phyloP scores from a whole-genome alignment of 164 flowering plant genomes.

The Liriodendron chinense region DNA sequence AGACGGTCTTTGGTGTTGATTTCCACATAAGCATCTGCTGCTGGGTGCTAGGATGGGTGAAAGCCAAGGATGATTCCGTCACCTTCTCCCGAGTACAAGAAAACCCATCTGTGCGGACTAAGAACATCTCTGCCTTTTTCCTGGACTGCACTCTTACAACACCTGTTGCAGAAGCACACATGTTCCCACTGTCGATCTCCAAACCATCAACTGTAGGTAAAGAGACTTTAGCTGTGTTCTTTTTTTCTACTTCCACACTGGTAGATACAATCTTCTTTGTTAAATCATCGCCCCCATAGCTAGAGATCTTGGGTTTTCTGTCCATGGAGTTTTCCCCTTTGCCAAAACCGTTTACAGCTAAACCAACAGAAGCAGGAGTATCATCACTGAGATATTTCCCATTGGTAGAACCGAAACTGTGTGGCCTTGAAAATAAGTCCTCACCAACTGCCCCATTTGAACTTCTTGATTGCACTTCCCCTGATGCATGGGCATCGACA shows the following conservation, averaged over 20 bases:
- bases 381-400: constrained; percentile 20
- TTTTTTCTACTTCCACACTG: constrained; percentile 19
- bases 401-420: constrained; percentile 14
- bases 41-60: constrained; percentile 98
- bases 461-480: constrained; percentile 20
- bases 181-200: constrained; percentile 60
- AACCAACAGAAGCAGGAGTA: constrained; percentile 20
- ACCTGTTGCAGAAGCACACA: constrained; percentile 99
- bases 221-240: constrained; percentile 25
- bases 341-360: constrained; percentile 23
- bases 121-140: constrained; percentile 96
- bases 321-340: constrained; percentile 11
- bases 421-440: constrained; percentile 15
- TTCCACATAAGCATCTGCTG: constrained; percentile 99
- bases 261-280: constrained; percentile 12
- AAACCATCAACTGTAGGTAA: constrained; percentile 32
- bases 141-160: constrained; percentile 96
- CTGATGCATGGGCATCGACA: constrained; percentile 14
- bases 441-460: constrained; percentile 31
- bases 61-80: constrained; percentile 92
- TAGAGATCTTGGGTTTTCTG: constrained; percentile 18
- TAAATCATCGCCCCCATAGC: constrained; percentile 16
- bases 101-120: constrained; percentile 94
- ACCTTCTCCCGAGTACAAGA: constrained; percentile 91
- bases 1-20: constrained; percentile 86